Evolutionary conservation across 371 early-diverging fungal species (phyloP).

Genomic region (Saksenaea vasiformis): DNA sequence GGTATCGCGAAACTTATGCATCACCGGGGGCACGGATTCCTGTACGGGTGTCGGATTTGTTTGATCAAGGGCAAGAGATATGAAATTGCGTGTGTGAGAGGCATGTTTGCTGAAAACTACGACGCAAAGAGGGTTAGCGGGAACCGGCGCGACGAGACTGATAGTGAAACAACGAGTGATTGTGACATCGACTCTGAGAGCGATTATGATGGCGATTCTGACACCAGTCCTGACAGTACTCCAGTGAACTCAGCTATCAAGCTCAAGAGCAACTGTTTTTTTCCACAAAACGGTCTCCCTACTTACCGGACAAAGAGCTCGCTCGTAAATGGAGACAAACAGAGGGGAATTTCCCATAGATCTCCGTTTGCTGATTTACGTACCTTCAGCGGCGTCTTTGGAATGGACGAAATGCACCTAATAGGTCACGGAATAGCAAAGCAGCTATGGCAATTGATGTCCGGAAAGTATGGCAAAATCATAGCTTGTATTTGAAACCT

Average conservation of each 20-base stretch:
- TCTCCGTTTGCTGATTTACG: background rate
- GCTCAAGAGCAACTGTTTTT: no score
- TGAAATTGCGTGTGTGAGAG: no score
- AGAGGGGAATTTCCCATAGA: background rate
- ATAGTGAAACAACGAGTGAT: no score
- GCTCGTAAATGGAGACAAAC: background rate
- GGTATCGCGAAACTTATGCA: conserved; percentile 1
- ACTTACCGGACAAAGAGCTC: no score
- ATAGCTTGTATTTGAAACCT: background rate
- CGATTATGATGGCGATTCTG: no score
- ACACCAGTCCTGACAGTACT: no score
- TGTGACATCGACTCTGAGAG: no score
- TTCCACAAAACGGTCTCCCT: no score
- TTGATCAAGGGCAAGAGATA: background rate
- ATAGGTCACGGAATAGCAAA: background rate
- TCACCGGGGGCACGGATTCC: conserved; percentile 1
- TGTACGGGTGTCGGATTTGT: conserved; percentile 11
- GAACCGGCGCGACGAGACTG: no score
- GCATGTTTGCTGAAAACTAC: no score
- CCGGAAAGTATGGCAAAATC: background rate
- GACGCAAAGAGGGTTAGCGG: no score
- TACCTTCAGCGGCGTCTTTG: background rate
- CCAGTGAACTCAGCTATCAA: no score
- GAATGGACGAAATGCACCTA: background rate
- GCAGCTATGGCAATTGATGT: background rate